Percentiles rank a stretch among this genome's conserved stretches.
phyloP scores from a whole-genome alignment of 1,284 basidiomycete species.

The Leccinum brunneo-olivaceum region DNA sequence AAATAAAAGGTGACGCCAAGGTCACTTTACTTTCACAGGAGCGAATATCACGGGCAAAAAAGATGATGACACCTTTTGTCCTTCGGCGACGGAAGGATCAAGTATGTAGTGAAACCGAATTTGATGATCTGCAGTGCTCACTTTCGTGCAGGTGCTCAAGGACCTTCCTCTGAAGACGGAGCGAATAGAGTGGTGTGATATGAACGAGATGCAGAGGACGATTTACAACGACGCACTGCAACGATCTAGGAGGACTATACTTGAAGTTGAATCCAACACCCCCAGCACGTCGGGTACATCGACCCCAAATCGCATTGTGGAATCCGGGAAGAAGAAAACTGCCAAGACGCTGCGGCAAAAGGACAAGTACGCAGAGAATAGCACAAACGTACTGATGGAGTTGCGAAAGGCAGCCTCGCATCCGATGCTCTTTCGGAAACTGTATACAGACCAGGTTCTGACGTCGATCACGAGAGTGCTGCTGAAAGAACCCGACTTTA shows the following conservation, averaged over 20 bases:
- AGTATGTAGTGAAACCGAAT: conserved; percentile 34
- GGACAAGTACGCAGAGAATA: conserved; percentile 70
- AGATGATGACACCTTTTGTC: conserved; percentile 99
- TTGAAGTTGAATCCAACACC: conserved; percentile 43
- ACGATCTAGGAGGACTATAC: conserved; percentile 77
- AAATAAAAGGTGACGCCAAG: conserved; percentile 85
- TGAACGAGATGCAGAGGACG: conserved; percentile 78
- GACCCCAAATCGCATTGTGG: conserved; percentile 32
- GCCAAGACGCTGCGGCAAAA: conserved; percentile 43
- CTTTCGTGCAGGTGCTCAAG: conserved; percentile 66
- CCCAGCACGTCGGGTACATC: conserved; percentile 32
- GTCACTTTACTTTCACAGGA: conserved; percentile 84
- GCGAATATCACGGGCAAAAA: conserved; percentile 90
- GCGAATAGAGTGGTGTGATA: conserved; percentile 89
- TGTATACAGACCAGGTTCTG: conserved; percentile 76
- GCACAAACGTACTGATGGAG: conserved; percentile 91
- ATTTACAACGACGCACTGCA: conserved; percentile 85
- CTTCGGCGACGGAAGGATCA: conserved; percentile 92
- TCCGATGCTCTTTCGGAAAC: conserved; percentile 88
- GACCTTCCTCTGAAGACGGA: conserved; percentile 92
- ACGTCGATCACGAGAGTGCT: conserved; percentile 74
- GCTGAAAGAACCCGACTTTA: conserved; percentile 87
- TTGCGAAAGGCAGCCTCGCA: conserved; percentile 93
- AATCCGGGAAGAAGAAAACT: conserved; percentile 41
- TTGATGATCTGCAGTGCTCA: conserved; percentile 8